These are phyloP conservation scores for Delitschia confertaspora DNA, from an alignment of 495 filamentous ascomycete species.

Conservation along the genomic window DNA sequence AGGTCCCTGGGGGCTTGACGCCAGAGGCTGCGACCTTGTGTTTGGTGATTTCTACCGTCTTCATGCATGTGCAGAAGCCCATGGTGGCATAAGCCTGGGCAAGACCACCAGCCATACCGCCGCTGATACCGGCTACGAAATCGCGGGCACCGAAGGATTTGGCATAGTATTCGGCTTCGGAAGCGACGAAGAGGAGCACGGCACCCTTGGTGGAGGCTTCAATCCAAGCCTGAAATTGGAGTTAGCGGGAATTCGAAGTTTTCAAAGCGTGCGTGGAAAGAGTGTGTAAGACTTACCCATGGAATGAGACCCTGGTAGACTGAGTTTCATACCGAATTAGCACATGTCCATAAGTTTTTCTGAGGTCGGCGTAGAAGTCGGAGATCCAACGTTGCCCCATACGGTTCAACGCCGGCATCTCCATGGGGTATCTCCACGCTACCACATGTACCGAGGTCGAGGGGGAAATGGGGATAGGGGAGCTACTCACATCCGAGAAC, in stretches of 20 bases:
- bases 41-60: slow-evolving; percentile 99
- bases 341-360: slow-evolving; percentile 3
- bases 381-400: too few relatives aligned
- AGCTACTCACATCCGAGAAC: slow-evolving; percentile 86
- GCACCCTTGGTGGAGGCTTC: slow-evolving; percentile 99
- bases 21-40: slow-evolving; percentile 83
- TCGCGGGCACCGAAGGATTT: slow-evolving; percentile 69
- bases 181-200: slow-evolving; percentile 97
- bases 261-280: not conserved
- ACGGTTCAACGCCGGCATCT: too few relatives aligned
- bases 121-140: slow-evolving; percentile 79
- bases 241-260: slow-evolving; percentile 7
- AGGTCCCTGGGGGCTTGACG: slow-evolving; percentile 76
- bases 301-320: slow-evolving; percentile 99
- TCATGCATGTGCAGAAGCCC: slow-evolving; percentile 99
- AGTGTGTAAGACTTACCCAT: slow-evolving; percentile 48
- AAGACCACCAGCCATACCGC: slow-evolving; percentile 89
- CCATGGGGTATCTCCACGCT: too few relatives aligned
- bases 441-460: too few relatives aligned
- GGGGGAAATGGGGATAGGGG: not conserved
- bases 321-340: slow-evolving; percentile 38
- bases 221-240: too few relatives aligned
- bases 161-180: slow-evolving; percentile 92
- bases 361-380: not conserved
- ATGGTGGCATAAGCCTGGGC: slow-evolving; percentile 98